phyloP scores from a whole-genome alignment of 345 rosid species.

The Nasturtium officinale region DNA sequence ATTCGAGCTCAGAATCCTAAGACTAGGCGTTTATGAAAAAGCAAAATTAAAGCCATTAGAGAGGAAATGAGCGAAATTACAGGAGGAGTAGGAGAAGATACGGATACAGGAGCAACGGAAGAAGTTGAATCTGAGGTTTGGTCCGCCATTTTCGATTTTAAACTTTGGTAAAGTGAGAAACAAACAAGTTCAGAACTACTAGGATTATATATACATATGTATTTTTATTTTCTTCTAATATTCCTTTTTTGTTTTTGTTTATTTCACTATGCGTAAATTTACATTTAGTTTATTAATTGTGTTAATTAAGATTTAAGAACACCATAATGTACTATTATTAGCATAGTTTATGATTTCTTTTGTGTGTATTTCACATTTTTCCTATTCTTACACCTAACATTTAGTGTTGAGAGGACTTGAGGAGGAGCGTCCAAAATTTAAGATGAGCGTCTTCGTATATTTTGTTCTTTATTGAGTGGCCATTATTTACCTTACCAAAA shows the following conservation, averaged over 20 bases:
- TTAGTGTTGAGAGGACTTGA: background rate
- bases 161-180: slow-evolving; percentile 35
- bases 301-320: no score
- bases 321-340: no score
- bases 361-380: no score
- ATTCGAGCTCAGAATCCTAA: background rate
- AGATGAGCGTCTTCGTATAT: background rate
- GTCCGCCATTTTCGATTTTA: slow-evolving; percentile 49
- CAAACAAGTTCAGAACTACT: slow-evolving; percentile 29
- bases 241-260: no score
- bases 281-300: no score
- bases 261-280: no score
- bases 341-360: background rate
- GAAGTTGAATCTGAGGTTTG: slow-evolving; percentile 55
- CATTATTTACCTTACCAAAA: background rate
- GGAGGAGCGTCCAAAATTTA: background rate
- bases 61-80: slow-evolving; percentile 33
- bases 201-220: no score
- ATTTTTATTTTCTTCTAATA: no score
- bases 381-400: no score
- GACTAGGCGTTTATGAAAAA: background rate
- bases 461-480: no score
- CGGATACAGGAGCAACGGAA: slow-evolving; percentile 49
- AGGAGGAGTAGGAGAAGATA: slow-evolving; percentile 51
- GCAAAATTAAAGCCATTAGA: slow-evolving; percentile 5